Evolutionary conservation across 306 rosid genomes (phyloP), one percentile per base, ranked within the genome.

Genomic region (Astragalus glycyphyllos): DNA sequence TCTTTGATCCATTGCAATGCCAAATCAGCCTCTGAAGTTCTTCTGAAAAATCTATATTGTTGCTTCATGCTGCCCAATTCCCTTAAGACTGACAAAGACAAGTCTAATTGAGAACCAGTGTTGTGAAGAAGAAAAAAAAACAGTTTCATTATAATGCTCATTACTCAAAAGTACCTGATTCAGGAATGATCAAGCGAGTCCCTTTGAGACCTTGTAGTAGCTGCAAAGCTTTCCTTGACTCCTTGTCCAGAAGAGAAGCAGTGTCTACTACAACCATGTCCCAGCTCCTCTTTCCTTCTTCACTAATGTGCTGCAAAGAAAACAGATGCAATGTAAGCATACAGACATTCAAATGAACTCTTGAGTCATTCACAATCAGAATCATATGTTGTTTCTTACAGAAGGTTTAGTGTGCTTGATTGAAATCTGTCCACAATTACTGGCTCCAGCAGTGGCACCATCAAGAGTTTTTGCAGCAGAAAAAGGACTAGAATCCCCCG

Each of bases 121-220:
- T 37, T 34, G 54, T 68, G 11, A 55, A 20, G 23, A 20, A 20
- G 23, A 66, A 37, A 8, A 0, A 69, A 46, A 69, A 58, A n/a
- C 35, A 44, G 26, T 44, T 44, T 32, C 8, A 42, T 23, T 48
- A 20, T 20, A 20, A 26, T 26, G 31, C 31, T 26, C 31, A 26
- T 26, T 69, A 0, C 37, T 53, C 17, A 63, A 40, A 38, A 23
- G 55, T 31, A 84, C 78, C 50, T 58, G 72, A 56, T 81, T 91
- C 85, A 53, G 97, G 99, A 82, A 91, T 77, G 81, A 89, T 82
- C 64, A 94, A 82, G n/a, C 64, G 75, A 70, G 92, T 89, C 42
- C 92, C 85, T 66, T 75, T 86, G 58, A 94, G 90, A 73, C 97
- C 99, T 80, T 84, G 91, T 58, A 91, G 82, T 79, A 87, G 88